These are phyloP conservation scores for Withania somnifera DNA, from an alignment of 305 asterid species.

Conservation along the genomic window DNA sequence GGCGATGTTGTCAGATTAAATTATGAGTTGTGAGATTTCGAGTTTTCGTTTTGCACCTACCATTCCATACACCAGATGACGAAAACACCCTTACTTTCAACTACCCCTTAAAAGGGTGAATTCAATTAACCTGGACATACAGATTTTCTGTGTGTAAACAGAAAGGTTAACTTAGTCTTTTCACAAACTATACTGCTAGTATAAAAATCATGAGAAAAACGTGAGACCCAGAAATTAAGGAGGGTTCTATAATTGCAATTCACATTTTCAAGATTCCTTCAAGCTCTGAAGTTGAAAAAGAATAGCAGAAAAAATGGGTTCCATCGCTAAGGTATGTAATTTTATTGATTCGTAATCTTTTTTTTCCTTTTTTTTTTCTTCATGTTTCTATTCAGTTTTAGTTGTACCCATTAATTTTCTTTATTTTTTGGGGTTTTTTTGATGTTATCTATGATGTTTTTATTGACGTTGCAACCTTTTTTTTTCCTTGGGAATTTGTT, in stretches of 20 bases:
- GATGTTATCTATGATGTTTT: neutral
- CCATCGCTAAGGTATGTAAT: slow-evolving; percentile 3
- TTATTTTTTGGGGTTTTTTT: neutral
- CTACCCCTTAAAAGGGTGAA: neutral
- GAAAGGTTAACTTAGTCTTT: neutral
- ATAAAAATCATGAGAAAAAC: neutral
- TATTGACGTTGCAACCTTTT: too few relatives aligned
- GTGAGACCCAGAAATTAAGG: neutral
- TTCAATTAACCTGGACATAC: slow-evolving; percentile 1
- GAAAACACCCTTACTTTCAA: neutral
- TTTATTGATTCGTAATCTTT: neutral
- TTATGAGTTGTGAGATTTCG: neutral
- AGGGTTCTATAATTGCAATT: neutral
- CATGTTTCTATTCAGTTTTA: neutral
- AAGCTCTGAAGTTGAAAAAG: neutral
- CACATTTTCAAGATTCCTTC: neutral
- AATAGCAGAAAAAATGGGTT: neutral
- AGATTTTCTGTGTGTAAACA: too few relatives aligned
- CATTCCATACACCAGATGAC: neutral
- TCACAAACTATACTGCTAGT: neutral
- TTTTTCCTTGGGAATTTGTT: neutral
- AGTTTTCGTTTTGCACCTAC: neutral
- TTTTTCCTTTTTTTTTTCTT: neutral
- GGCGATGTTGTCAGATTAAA: neutral
- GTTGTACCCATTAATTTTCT: neutral